phyloP scores from a whole-genome alignment of 257 asterid species.

The Dorcoceras hygrometricum region DNA sequence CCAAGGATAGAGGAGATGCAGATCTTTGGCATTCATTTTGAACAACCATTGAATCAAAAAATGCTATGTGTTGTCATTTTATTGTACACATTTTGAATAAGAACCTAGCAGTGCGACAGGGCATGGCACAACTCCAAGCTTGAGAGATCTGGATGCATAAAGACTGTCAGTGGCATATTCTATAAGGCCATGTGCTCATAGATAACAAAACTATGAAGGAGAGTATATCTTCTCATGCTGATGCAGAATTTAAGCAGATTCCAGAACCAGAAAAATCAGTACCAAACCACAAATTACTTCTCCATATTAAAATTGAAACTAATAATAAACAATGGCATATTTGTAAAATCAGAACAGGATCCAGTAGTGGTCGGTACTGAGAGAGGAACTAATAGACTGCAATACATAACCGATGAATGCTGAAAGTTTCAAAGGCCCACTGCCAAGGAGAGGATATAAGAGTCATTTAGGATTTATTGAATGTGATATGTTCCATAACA shows the following conservation, averaged over 20 bases:
- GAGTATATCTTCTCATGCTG: constrained; percentile 2
- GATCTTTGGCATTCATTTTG: no score
- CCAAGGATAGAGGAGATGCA: no score
- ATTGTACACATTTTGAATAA: no score
- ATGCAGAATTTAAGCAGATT: constrained; percentile 15
- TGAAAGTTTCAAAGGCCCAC: no score
- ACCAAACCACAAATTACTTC: constrained; percentile 5
- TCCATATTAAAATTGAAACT: neutral
- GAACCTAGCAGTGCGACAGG: constrained; percentile 41
- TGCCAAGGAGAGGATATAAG: no score
- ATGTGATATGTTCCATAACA: constrained; percentile 11
- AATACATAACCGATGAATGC: no score
- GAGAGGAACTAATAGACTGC: neutral
- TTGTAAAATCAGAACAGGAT: neutral
- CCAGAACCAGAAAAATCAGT: constrained; percentile 3
- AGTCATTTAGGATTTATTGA: neutral
- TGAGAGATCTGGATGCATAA: constrained; percentile 56
- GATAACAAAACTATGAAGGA: constrained; percentile 12
- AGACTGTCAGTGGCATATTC: constrained; percentile 6
- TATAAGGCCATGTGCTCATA: neutral
- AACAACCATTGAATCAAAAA: no score
- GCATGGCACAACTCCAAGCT: constrained; percentile 66
- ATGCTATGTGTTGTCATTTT: no score
- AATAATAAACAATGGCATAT: neutral
- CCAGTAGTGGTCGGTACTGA: neutral